These are phyloP conservation scores for Ceratocystis colombiana DNA, from an alignment of 2,329 filamentous ascomycete species.

Conservation along the genomic window DNA sequence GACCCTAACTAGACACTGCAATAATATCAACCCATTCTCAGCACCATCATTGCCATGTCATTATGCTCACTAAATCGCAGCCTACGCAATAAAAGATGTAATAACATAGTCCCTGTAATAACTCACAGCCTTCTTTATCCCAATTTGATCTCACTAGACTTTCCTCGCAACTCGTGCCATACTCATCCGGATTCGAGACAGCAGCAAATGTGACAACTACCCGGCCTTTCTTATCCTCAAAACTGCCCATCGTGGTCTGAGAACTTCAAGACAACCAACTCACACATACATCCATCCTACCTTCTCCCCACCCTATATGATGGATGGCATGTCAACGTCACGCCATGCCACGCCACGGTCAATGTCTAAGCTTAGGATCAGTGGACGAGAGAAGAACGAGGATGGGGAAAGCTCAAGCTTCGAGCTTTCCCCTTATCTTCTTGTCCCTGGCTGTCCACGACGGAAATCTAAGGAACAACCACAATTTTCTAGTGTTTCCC, in stretches of 20 bases:
- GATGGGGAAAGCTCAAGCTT: no score
- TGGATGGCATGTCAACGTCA: not conserved
- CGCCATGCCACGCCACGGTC: not conserved
- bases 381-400: not conserved
- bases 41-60: no score
- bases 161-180: no score
- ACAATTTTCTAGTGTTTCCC: no score
- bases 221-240: not conserved
- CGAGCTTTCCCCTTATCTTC: not conserved
- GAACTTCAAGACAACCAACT: not conserved
- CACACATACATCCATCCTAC: not conserved
- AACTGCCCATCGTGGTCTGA: slow-evolving; percentile 10
- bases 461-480: no score
- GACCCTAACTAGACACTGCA: not conserved
- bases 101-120: no score
- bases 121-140: no score
- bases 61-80: not conserved
- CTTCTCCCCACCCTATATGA: not conserved
- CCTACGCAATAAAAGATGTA: not conserved
- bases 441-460: not conserved
- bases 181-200: not conserved
- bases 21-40: no score
- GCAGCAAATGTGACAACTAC: not conserved
- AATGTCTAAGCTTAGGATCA: not conserved
- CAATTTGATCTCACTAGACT: no score